phyloP scores from a whole-genome alignment of 495 filamentous ascomycete species.

The Lepidopterella palustris region DNA sequence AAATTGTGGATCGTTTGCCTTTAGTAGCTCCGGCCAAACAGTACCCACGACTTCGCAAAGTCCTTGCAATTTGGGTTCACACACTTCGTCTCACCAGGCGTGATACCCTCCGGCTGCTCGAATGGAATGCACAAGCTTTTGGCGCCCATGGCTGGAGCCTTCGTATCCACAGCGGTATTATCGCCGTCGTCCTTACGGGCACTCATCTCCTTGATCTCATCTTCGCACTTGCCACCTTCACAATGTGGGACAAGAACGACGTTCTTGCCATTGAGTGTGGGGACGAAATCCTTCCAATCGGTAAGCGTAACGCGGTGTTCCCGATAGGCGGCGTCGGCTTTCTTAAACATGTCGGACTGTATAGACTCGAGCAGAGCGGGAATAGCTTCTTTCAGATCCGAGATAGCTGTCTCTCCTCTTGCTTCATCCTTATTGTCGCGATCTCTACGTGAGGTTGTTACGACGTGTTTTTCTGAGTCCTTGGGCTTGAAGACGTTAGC shows the following conservation, averaged over 20 bases:
- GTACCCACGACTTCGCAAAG: conserved; percentile 70
- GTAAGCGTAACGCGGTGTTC: conserved; percentile 73
- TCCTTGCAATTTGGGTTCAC: conserved; percentile 73
- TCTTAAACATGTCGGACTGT: conserved; percentile 76
- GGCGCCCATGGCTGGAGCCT: conserved; percentile 89
- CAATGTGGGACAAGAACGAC: conserved; percentile 84
- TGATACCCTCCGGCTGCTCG: conserved; percentile 79
- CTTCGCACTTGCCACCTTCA: conserved; percentile 74
- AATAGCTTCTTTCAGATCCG: conserved; percentile 61
- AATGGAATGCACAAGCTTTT: conserved; percentile 98
- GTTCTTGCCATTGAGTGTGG: conserved; percentile 84
- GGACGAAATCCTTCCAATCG: conserved; percentile 84
- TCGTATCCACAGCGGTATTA: conserved; percentile 60
- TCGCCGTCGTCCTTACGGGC: conserved; percentile 60
- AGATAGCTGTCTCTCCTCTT: conserved; percentile 59
- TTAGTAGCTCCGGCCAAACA: conserved; percentile 67
- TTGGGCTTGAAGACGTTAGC: conserved; percentile 94
- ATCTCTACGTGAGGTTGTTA: conserved; percentile 81
- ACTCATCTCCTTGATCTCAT: conserved; percentile 85
- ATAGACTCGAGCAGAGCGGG: conserved; percentile 81
- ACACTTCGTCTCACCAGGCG: conserved; percentile 79
- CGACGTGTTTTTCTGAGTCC: conserved; percentile 74
- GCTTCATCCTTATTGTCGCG: conserved; percentile 62
- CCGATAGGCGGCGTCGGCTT: conserved; percentile 68
- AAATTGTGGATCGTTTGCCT: no score